Percentiles rank a stretch among this genome's conserved stretches.
Conservation (phyloP, 2,329 filamentous ascomycete species). For the Penicillium freii region DNA sequence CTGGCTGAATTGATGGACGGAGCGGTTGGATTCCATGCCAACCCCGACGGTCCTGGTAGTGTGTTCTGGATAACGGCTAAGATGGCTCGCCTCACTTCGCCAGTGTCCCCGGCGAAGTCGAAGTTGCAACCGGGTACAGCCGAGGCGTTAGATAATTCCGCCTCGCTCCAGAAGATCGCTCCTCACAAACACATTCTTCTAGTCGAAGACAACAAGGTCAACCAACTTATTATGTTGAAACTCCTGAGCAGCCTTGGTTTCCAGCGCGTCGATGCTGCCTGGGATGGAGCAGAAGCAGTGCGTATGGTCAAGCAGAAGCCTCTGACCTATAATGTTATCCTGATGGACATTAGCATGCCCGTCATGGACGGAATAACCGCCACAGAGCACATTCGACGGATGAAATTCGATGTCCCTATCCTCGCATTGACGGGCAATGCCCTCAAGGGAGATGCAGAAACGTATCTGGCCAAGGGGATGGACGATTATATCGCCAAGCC, state of each 20-base stretch:
- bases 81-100: conserved; percentile 40
- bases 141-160: conserved; percentile 19
- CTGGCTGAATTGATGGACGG: conserved; percentile 58
- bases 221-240: conserved; percentile 44
- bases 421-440: conserved; percentile 59
- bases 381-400: conserved; percentile 43
- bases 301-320: conserved; percentile 43
- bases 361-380: conserved; percentile 48
- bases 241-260: conserved; percentile 43
- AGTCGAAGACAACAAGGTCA: conserved; percentile 46
- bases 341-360: conserved; percentile 52
- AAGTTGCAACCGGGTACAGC: conserved; percentile 16
- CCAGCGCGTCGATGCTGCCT: conserved; percentile 43
- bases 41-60: conserved; percentile 50
- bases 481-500: conserved; percentile 58
- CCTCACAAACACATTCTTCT: conserved; percentile 42
- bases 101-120: conserved; percentile 29
- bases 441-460: conserved; percentile 55
- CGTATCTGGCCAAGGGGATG: conserved; percentile 56
- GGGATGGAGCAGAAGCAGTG: conserved; percentile 47
- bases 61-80: conserved; percentile 54
- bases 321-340: conserved; percentile 44
- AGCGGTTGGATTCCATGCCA: conserved; percentile 47
- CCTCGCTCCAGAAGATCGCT: conserved; percentile 39
- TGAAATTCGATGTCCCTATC: conserved; percentile 47